Base-by-base conservation (phyloP, 2,329 filamentous ascomycete genomes). In the Beauveria varroae region DNA sequence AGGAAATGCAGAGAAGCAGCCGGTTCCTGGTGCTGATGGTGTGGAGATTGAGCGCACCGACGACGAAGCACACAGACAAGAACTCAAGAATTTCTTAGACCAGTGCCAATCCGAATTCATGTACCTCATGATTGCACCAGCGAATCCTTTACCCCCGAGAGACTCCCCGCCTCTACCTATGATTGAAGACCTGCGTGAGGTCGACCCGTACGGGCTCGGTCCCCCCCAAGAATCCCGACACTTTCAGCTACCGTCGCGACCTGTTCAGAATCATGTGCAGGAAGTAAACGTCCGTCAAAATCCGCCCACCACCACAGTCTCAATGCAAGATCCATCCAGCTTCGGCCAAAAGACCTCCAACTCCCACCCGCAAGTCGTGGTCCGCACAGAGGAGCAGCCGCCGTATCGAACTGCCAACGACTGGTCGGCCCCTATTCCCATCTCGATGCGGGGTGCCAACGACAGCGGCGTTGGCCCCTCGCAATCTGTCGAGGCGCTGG, bases 81-180 rank as follows among this genome's bases (percentile, higher is more conserved):
- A 84, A 61, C 75, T 87, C 54, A 85, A 84, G 71, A 75, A 75
- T 12, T 87, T 87, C 69, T 77, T 87, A 64, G 85, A 87, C 65
- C 83, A 86, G 68, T 86, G 85, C 71, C 79, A 86, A 71, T 79
- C 81, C 65, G 85, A 88, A 68, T 86, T 88, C 63, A 86, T 85
- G 64, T 88, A 88, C 67, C 77, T 88, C 16, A 86, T 88, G 85
- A 80, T 86, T 56, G 84, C 85, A 0, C 85, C 85, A 1, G 85
- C 85, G 46, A 88, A 88, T 70, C 85, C 85, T 3, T 74, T 82
- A 47, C 85, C 85, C 1, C 85, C 85, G n/a, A 79, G 85, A 70
- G 85, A 87, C 26, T 85, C 83, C 1, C 82, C 82, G 5, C 82
- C 79, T 2, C 70, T 85, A 12, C 83, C 83, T 10, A 75, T 84